These are phyloP conservation scores for Yamadazyma pseudoaaseri DNA, from an alignment of 1,139 yeast genomes.

Conservation along the genomic window DNA sequence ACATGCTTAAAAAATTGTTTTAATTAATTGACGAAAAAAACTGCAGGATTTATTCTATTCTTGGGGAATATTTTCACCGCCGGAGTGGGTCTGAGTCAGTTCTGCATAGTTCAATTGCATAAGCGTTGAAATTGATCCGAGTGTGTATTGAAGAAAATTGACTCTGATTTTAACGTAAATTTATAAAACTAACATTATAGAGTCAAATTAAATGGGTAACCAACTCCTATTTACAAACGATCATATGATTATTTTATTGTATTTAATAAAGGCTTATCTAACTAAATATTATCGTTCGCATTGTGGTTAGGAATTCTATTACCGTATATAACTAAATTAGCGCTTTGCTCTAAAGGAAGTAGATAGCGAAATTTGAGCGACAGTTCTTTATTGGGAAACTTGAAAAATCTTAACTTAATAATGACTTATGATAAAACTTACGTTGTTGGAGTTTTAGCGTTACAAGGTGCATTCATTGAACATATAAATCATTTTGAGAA, in stretches of 20 bases:
- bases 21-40: not conserved
- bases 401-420: not conserved
- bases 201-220: too few relatives aligned
- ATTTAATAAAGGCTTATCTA: too few relatives aligned
- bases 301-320: too few relatives aligned
- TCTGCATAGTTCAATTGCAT: too few relatives aligned
- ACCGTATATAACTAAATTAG: not conserved
- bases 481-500: conserved; percentile 55
- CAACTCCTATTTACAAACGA: too few relatives aligned
- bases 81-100: not conserved
- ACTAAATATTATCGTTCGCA: too few relatives aligned
- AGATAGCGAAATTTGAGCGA: not conserved
- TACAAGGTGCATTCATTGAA: conserved; percentile 80
- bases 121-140: too few relatives aligned
- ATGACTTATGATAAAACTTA: conserved; percentile 10
- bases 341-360: not conserved
- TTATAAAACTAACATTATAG: too few relatives aligned
- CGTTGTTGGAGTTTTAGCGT: conserved; percentile 67
- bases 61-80: not conserved
- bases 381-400: too few relatives aligned
- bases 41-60: not conserved
- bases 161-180: too few relatives aligned
- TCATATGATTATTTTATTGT: too few relatives aligned
- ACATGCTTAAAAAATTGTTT: conserved; percentile 28
- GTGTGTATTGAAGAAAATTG: not conserved